phyloP scores from a whole-genome alignment of 805 yeast genomes.

The Wickerhamomyces alni region DNA sequence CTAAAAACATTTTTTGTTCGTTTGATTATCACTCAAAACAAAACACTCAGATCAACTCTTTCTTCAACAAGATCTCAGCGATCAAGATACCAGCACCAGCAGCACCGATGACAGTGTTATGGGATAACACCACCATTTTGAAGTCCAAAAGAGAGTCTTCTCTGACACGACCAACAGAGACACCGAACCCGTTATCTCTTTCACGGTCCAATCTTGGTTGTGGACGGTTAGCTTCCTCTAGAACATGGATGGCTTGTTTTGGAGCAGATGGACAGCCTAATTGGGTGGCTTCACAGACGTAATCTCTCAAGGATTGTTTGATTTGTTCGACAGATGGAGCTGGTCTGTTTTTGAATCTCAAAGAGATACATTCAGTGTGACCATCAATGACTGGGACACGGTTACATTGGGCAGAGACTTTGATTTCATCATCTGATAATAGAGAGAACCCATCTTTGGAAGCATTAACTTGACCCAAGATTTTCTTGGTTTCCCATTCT shows the following conservation, averaged over 20 bases:
- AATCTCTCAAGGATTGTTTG: slow-evolving; percentile 61
- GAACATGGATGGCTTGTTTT: slow-evolving; percentile 80
- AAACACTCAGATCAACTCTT: slow-evolving; percentile 53
- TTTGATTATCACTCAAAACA: neutral
- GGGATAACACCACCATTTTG: slow-evolving; percentile 96
- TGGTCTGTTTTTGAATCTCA: slow-evolving; percentile 74
- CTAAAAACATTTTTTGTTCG: too few relatives aligned
- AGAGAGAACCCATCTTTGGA: slow-evolving; percentile 51
- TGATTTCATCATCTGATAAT: slow-evolving; percentile 62
- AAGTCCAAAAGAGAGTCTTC: slow-evolving; percentile 88
- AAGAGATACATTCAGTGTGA: slow-evolving; percentile 91
- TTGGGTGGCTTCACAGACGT: slow-evolving; percentile 74
- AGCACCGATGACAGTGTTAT: slow-evolving; percentile 96
- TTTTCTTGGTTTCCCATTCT: slow-evolving; percentile 97
- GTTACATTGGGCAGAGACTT: slow-evolving; percentile 93
- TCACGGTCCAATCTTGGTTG: slow-evolving; percentile 97
- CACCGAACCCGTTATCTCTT: slow-evolving; percentile 91
- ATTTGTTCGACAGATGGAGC: slow-evolving; percentile 83
- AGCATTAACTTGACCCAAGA: slow-evolving; percentile 58
- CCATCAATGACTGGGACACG: slow-evolving; percentile 97
- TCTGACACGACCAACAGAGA: slow-evolving; percentile 90
- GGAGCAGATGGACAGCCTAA: slow-evolving; percentile 92
- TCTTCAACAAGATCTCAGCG: slow-evolving; percentile 83
- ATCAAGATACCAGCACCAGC: slow-evolving; percentile 97
- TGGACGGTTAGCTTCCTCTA: slow-evolving; percentile 90